These are phyloP conservation scores for Neospora caninum DNA, from an alignment of 169 alveolate genomes.

Conservation along the genomic window DNA sequence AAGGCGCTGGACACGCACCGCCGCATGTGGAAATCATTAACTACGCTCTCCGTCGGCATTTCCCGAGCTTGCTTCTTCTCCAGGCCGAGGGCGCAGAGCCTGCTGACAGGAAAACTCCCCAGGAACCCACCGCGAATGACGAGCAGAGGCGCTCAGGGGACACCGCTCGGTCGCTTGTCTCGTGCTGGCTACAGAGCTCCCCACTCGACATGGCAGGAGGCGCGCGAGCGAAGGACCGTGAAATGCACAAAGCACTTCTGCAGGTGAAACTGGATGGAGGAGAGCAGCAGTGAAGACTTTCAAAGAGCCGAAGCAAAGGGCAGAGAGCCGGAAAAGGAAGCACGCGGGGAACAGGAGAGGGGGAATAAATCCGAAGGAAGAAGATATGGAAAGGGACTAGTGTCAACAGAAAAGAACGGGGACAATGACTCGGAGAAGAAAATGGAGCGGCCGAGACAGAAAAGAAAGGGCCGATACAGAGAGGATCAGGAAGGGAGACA, in stretches of 20 bases:
- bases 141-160: background rate
- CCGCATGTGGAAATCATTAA: background rate
- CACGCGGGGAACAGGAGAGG: too few species aligned
- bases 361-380: too few species aligned
- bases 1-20: background rate
- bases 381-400: too few species aligned
- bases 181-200: background rate
- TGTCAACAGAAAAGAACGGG: too few species aligned
- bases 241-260: background rate
- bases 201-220: background rate
- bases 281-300: too few species aligned
- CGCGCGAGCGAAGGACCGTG: background rate
- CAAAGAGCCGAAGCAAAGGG: too few species aligned
- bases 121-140: background rate
- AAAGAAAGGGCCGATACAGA: too few species aligned
- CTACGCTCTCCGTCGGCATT: conserved; percentile 21
- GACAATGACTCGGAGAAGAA: too few species aligned
- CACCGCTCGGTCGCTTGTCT: background rate
- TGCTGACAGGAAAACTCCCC: background rate
- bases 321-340: too few species aligned
- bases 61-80: background rate
- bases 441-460: too few species aligned
- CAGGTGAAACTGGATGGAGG: background rate
- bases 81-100: background rate
- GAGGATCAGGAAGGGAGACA: too few species aligned